Conservation (phyloP, 1,284 basidiomycete species). For the Marasmius oreades region DNA sequence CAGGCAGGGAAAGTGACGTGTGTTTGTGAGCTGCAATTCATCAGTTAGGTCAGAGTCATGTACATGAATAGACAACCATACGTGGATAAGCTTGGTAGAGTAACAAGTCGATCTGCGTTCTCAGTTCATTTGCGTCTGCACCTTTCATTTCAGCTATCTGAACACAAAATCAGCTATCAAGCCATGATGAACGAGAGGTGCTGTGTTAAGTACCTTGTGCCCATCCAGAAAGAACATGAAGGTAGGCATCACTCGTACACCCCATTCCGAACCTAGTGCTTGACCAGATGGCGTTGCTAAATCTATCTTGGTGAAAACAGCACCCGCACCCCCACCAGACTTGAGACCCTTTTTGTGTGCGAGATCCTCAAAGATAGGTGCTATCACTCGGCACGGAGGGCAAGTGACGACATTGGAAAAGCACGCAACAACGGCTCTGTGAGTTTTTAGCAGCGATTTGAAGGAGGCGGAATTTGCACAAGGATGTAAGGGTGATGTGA, state of each 20-base stretch:
- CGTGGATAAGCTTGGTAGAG: slow-evolving; percentile 76
- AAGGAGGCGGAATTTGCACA: slow-evolving; percentile 46
- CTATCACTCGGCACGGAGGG: slow-evolving; percentile 45
- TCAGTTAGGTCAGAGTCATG: slow-evolving; percentile 9
- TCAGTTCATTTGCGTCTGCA: slow-evolving; percentile 62
- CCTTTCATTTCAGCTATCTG: slow-evolving; percentile 75
- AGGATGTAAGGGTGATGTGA: slow-evolving; percentile 57
- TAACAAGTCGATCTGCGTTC: slow-evolving; percentile 67
- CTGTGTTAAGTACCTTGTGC: slow-evolving; percentile 50
- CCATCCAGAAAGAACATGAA: slow-evolving; percentile 83
- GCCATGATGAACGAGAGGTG: neutral
- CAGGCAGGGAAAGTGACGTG: slow-evolving; percentile 55
- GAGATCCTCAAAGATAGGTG: slow-evolving; percentile 42
- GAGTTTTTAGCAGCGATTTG: slow-evolving; percentile 35
- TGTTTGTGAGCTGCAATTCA: slow-evolving; percentile 71
- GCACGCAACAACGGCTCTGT: slow-evolving; percentile 45
- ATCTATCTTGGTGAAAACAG: slow-evolving; percentile 81
- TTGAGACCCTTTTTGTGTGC: slow-evolving; percentile 40
- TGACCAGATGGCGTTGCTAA: slow-evolving; percentile 63
- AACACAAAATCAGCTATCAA: neutral
- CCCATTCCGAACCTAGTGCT: slow-evolving; percentile 59
- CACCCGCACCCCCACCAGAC: slow-evolving; percentile 32
- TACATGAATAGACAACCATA: slow-evolving; percentile 33
- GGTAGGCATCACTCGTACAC: slow-evolving; percentile 79
- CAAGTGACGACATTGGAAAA: slow-evolving; percentile 41